Evolutionary conservation across 2,329 filamentous ascomycete genomes (phyloP).

Genomic region (Claviceps sp.): DNA sequence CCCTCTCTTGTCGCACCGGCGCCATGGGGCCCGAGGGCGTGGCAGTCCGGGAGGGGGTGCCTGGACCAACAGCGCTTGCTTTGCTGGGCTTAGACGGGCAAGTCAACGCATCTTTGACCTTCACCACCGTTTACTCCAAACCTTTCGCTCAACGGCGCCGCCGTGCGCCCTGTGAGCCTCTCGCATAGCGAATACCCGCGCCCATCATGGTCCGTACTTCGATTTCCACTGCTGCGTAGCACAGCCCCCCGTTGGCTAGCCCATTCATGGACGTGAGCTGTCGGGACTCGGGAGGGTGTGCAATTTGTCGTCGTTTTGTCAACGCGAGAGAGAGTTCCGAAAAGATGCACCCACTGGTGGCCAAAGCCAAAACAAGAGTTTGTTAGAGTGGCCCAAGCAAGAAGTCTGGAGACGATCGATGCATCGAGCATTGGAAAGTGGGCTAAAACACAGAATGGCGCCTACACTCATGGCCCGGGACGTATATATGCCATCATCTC

Average conservation of each 20-base stretch:
- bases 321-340: no score
- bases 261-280: background rate
- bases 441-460: no score
- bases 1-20: background rate
- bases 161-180: background rate
- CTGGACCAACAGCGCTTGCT: background rate
- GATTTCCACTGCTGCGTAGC: background rate
- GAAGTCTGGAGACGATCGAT: no score
- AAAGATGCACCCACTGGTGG: no score
- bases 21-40: background rate
- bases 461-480: background rate
- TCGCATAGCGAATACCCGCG: background rate
- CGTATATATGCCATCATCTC: constrained; percentile 4
- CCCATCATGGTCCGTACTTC: background rate
- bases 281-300: background rate
- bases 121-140: background rate
- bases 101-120: background rate
- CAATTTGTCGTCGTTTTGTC: background rate
- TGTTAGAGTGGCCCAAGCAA: no score
- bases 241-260: background rate
- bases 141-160: background rate
- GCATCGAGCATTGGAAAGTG: no score
- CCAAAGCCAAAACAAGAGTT: no score
- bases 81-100: background rate
- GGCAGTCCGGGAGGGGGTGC: no score